Evolutionary conservation across 768 basidiomycete species (phyloP).

Genomic region (Suillus occidentalis): DNA sequence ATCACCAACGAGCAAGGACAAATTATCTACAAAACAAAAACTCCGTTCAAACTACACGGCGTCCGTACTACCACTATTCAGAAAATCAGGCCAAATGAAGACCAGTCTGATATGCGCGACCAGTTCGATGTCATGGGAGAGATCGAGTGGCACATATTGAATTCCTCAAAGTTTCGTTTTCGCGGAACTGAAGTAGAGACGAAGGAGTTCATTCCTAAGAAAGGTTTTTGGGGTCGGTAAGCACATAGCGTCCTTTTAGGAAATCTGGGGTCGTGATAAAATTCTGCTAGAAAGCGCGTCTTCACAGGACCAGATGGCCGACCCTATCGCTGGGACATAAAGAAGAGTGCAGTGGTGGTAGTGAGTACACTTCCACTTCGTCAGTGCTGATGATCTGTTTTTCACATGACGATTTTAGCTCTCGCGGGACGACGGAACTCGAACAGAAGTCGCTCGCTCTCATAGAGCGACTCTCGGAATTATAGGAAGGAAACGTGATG

Average conservation of each 20-base stretch:
- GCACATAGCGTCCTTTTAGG: constrained; percentile 1
- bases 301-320: constrained; percentile 5
- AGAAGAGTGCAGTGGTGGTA: background rate
- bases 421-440: constrained; percentile 18
- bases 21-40: constrained; percentile 30
- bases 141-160: constrained; percentile 35
- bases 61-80: constrained; percentile 24
- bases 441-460: constrained; percentile 23
- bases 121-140: constrained; percentile 32
- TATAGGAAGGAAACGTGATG: constrained; percentile 8
- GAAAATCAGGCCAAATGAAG: constrained; percentile 26
- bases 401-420: background rate
- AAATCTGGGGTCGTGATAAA: background rate
- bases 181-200: constrained; percentile 27
- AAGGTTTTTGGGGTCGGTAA: constrained; percentile 24
- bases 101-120: constrained; percentile 26
- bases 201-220: constrained; percentile 24
- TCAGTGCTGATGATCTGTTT: background rate
- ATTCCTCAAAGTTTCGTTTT: constrained; percentile 32
- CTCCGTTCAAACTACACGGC: constrained; percentile 12
- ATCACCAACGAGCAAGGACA: constrained; percentile 27
- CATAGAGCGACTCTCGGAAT: constrained; percentile 12
- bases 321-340: constrained; percentile 5
- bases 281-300: constrained; percentile 2
- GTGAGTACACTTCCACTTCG: background rate